Evolutionary conservation across 139 green algal species (phyloP).

Genomic region (Trebouxia sp.): DNA sequence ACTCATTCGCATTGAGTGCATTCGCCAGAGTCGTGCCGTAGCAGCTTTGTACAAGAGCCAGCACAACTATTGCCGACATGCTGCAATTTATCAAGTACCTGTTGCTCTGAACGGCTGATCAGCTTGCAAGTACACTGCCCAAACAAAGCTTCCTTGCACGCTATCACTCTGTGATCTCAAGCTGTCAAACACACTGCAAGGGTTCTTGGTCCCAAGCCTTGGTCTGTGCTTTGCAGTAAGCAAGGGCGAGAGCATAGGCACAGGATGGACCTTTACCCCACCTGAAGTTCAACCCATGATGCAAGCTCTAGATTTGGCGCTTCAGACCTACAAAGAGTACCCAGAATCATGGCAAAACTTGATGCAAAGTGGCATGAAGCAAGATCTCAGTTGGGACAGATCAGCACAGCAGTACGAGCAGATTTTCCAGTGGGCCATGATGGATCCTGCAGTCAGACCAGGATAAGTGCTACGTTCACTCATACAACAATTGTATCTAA

Average conservation of each 20-base stretch:
- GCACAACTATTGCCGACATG: too few relatives aligned
- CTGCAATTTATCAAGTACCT: too few relatives aligned
- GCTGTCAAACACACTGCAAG: too few relatives aligned
- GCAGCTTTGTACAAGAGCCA: too few relatives aligned
- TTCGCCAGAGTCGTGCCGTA: too few relatives aligned
- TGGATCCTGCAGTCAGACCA: conserved; percentile 30
- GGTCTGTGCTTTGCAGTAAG: neutral
- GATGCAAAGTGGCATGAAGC: conserved; percentile 64
- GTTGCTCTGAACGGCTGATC: too few relatives aligned
- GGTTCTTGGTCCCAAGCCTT: too few relatives aligned
- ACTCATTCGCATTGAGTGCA: too few relatives aligned
- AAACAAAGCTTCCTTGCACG: too few relatives aligned
- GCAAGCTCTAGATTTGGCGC: conserved; percentile 53
- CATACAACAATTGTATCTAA: too few relatives aligned
- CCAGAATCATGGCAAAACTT: conserved; percentile 56
- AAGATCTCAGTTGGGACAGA: conserved; percentile 72
- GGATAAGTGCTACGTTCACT: too few relatives aligned
- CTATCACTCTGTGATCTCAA: too few relatives aligned
- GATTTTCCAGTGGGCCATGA: conserved; percentile 56
- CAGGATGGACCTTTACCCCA: conserved; percentile 72
- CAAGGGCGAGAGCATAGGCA: conserved; percentile 47
- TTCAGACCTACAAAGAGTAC: conserved; percentile 57
- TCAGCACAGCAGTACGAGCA: conserved; percentile 78
- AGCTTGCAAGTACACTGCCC: neutral
- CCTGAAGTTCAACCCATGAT: conserved; percentile 53